Conservation (phyloP, 148 eudicot genomes). For the Heliosperma pusillum region DNA sequence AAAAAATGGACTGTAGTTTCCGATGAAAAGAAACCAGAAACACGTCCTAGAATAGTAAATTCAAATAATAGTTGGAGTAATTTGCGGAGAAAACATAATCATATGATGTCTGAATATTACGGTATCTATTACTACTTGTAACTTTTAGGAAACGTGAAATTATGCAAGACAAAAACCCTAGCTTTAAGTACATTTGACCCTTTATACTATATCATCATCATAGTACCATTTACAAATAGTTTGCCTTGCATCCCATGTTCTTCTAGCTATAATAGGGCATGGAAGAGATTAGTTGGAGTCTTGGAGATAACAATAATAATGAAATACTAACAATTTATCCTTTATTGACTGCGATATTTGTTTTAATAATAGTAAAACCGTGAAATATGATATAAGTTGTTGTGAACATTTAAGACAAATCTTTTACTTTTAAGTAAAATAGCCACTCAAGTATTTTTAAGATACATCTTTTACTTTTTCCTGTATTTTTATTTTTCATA, state of each 20-base stretch:
- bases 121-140: background rate
- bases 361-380: no score
- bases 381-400: no score
- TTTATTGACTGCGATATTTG: no score
- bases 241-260: background rate
- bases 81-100: constrained; percentile 6
- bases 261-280: constrained; percentile 11
- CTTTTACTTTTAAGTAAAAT: no score
- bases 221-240: background rate
- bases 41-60: background rate
- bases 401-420: no score
- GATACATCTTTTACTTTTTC: no score
- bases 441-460: no score
- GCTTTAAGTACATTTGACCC: constrained; percentile 5
- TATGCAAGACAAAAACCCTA: constrained; percentile 11
- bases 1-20: no score
- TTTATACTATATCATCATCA: background rate
- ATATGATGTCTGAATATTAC: constrained; percentile 1
- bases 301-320: background rate
- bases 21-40: background rate
- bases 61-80: background rate
- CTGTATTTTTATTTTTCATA: no score
- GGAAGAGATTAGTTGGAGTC: constrained; percentile 9
- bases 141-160: background rate
- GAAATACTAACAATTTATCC: no score